Percentiles rank a stretch among this genome's conserved stretches.
Evolutionary conservation across 1,284 basidiomycete genomes (phyloP).

Genomic region (Cerrena zonata): DNA sequence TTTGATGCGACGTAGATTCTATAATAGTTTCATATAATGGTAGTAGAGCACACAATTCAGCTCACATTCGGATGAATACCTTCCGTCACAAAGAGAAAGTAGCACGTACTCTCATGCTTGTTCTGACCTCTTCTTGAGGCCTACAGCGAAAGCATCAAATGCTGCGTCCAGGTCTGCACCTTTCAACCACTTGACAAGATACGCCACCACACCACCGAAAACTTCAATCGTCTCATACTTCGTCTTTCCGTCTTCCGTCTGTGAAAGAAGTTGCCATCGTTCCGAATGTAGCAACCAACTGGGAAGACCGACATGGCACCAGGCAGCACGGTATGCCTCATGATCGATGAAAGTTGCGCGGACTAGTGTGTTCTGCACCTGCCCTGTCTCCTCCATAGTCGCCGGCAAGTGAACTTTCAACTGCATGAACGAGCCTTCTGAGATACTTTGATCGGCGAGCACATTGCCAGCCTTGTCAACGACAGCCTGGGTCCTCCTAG

Average conservation of each 20-base stretch:
- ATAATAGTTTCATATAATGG: neutral
- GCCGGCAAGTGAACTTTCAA: conserved; percentile 59
- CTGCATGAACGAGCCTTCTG: conserved; percentile 39
- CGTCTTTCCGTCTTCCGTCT: conserved; percentile 46
- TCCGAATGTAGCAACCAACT: conserved; percentile 46
- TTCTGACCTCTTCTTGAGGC: conserved; percentile 52
- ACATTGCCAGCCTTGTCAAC: conserved; percentile 38
- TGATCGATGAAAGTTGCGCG: conserved; percentile 39
- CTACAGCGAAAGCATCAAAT: conserved; percentile 52
- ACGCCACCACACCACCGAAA: conserved; percentile 52
- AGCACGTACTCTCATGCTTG: neutral
- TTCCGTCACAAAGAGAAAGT: neutral
- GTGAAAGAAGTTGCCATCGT: conserved; percentile 60
- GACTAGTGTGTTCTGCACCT: conserved; percentile 24
- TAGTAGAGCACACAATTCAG: neutral
- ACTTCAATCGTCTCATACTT: conserved; percentile 63
- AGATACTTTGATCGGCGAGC: conserved; percentile 44
- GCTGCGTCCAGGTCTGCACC: conserved; percentile 38
- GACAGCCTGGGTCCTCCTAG: conserved; percentile 52
- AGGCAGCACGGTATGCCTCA: conserved; percentile 50
- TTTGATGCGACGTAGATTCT: neutral
- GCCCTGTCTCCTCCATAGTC: conserved; percentile 35
- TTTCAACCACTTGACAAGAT: conserved; percentile 46
- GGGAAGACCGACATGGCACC: conserved; percentile 37
- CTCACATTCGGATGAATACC: neutral